Evolutionary conservation across 2,329 filamentous ascomycete genomes (phyloP).

Genomic region (Verticillium klebahnii): DNA sequence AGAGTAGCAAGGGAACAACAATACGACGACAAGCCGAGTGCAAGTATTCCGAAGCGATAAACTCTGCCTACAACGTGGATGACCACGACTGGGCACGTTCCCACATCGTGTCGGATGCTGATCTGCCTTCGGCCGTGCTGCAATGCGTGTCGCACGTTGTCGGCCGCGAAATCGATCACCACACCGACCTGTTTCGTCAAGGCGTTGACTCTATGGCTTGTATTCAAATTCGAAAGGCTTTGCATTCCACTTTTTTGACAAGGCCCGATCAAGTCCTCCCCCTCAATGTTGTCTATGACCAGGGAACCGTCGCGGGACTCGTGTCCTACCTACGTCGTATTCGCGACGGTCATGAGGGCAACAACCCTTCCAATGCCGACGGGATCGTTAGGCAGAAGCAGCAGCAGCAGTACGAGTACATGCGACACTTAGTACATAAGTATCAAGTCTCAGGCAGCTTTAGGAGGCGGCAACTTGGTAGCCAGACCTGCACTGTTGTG

Average conservation of each 20-base stretch:
- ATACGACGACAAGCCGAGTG: constrained; percentile 47
- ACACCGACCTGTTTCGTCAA: constrained; percentile 50
- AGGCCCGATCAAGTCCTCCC: constrained; percentile 29
- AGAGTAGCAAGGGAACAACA: constrained; percentile 60
- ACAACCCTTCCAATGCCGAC: not conserved
- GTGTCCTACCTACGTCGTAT: constrained; percentile 17
- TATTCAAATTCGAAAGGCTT: constrained; percentile 41
- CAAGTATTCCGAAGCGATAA: constrained; percentile 40
- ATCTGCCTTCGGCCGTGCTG: constrained; percentile 27
- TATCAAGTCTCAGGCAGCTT: not conserved
- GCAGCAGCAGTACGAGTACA: not conserved
- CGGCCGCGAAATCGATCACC: constrained; percentile 21
- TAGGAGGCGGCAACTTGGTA: not conserved
- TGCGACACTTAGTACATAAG: not conserved
- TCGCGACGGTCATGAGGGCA: not conserved
- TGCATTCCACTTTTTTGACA: constrained; percentile 19
- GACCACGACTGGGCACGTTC: constrained; percentile 1
- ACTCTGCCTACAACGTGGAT: constrained; percentile 32
- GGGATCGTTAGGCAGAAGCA: not conserved
- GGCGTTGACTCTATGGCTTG: constrained; percentile 58
- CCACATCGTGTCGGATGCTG: constrained; percentile 22
- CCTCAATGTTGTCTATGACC: constrained; percentile 56
- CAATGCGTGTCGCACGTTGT: constrained; percentile 25
- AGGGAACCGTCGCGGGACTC: constrained; percentile 40
- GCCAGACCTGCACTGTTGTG: constrained; percentile 16